Evolutionary conservation across 129 eudicot genomes (phyloP), one percentile per base, ranked within the genome.

Genomic region (Cynara cardunculus): DNA sequence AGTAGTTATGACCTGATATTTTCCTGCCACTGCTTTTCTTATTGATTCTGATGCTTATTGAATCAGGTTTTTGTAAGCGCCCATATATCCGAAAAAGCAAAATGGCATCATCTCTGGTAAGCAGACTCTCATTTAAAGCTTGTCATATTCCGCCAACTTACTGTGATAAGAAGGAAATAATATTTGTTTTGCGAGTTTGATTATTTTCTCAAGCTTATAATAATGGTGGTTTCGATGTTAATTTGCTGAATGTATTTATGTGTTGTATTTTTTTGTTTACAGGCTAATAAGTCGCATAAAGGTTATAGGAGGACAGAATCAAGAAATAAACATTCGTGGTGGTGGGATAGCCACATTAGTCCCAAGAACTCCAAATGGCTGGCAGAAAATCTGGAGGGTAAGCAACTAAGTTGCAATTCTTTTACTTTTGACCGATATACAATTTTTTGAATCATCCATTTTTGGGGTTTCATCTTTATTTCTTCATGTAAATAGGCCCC

Each of bases 341-440:
- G 96, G 97, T 94, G 97, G 97, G 98, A 94, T 87, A 94, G 98
- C 78, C 97, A 92, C 82, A 80, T 94, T 80, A 90, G 91, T 59
- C 87, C 96, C 27, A 94, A 92, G 80, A 94, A 90, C 87, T 84
- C 92, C 26, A 94, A 85, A 87, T 94, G 98, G 98, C 97, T 94
- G 71, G 92, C 94, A 25, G 98, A 94, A 80, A 94, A 92, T 87
- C 86, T 94, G 3, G 96, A 92, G 79, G 96, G 98, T 94, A 85
- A 67, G 86, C 76, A 67, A 62, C 74, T 81, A 67, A 77, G 12
- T 21, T 80, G 25, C 59, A 32, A 13, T 41, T 69, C 53, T 25
- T 78, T 37, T 27, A 27, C 76, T 72, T 72, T 46, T 13, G 13
- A 46, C n/a, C 59, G 5, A 32, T 39, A 79, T 59, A 7, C 26